Base-by-base conservation (phyloP, 1,284 basidiomycete genomes). In the Sporisorium reilianum region DNA sequence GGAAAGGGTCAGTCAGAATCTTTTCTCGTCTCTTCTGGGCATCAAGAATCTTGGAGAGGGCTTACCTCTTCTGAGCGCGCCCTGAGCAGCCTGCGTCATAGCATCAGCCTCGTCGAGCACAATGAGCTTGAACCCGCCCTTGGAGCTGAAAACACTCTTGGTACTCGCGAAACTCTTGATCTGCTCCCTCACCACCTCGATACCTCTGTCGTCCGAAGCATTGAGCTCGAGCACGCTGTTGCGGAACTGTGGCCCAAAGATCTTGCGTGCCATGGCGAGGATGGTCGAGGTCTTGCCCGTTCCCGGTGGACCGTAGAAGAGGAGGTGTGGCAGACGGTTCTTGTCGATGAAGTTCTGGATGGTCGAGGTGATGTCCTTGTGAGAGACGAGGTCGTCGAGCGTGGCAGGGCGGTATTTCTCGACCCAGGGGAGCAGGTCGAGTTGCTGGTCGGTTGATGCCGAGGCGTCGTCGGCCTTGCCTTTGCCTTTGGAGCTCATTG, bases 161-260 rank as follows among this genome's bases (percentile, higher is more conserved):
- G 96, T 98, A 86, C 95, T 94, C 1, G 96, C 95, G 55, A 99
- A 99, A 84, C 94, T 94, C 85, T 99, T 99, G 86, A 99, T 96
- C 87, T 97, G 95, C 83, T 98, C 97, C 51, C 97, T 90, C 6
- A 99, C 97, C 49, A 98, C 95, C 69, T 99, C 97, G 77, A 99
- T 99, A 55, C 96, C 96, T 82, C 96, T 90, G 82, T 99, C 97
- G 84, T 99, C 96, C 1, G 95, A 97, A 3, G 96, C 96, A 84
- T 99, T 99, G 53, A 99, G 89, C 92, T 99, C 96, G 1, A 99
- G 89, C 22, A 97, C 96, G 84, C 97, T 94, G 84, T 95, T 97
- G 66, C 89, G 88, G 85, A 71, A 84, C 89, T 95, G 54, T 71
- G 84, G 54, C 89, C 95, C 95, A 83, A 97, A 99, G 86, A 99